Conservation (phyloP, 345 rosid species). For the Corymbia maculata region DNA sequence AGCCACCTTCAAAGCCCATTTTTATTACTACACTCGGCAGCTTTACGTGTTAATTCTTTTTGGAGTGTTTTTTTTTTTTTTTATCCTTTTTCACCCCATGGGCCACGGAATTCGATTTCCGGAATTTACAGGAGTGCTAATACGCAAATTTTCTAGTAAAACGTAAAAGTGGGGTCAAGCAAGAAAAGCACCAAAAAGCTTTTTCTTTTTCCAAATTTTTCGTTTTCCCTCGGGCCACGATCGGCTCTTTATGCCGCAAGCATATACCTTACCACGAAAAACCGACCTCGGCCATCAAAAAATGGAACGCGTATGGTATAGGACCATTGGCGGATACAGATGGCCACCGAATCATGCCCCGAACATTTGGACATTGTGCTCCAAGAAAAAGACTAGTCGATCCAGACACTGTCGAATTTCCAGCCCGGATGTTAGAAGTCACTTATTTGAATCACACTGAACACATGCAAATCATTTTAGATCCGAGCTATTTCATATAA, state of each 20-base stretch:
- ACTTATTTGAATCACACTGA: background rate
- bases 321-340: background rate
- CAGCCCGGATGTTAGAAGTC: fast-evolving
- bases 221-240: background rate
- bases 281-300: background rate
- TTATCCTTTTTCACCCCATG: background rate
- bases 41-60: background rate
- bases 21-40: background rate
- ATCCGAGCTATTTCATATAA: fast-evolving
- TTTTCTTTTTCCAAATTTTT: too few species aligned
- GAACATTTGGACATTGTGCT: background rate
- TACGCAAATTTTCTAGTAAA: background rate
- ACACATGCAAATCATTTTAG: fast-evolving
- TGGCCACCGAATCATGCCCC: background rate
- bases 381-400: background rate
- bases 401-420: background rate
- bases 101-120: background rate
- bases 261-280: background rate
- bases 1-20: background rate
- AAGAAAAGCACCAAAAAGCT: background rate
- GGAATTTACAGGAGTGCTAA: background rate
- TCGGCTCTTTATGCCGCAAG: background rate
- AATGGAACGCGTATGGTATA: background rate
- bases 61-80: background rate
- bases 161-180: background rate